Evolutionary conservation across 2,329 filamentous ascomycete genomes (phyloP).

Genomic region (Alternaria solani): DNA sequence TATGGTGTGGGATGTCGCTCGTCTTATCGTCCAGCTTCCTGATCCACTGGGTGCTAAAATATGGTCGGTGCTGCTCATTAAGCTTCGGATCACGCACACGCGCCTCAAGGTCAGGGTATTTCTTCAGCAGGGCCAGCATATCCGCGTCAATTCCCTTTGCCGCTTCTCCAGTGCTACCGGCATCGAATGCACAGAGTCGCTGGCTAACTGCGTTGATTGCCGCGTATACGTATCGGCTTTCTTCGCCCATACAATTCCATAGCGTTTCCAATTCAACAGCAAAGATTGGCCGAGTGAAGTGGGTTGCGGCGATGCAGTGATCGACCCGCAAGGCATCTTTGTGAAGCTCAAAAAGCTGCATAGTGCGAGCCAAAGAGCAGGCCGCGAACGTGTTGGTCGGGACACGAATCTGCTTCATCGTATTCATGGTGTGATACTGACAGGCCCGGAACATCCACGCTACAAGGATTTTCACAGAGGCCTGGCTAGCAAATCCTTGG

Average conservation of each 20-base stretch:
- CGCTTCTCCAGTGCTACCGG: background rate
- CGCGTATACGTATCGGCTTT: conserved; percentile 29
- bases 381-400: conserved; percentile 31
- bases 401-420: conserved; percentile 24
- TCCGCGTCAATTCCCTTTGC: conserved; percentile 3
- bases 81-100: conserved; percentile 16
- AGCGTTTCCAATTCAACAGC: conserved; percentile 26
- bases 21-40: background rate
- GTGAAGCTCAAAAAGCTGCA: conserved; percentile 28
- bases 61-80: conserved; percentile 20
- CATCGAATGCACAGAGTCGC: conserved; percentile 7
- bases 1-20: background rate
- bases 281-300: conserved; percentile 26
- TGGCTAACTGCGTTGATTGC: conserved; percentile 23
- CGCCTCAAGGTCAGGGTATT: conserved; percentile 11
- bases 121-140: conserved; percentile 16
- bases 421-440: conserved; percentile 8
- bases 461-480: conserved; percentile 26
- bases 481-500: conserved; percentile 11
- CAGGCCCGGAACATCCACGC: conserved; percentile 39
- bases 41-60: conserved; percentile 20
- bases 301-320: conserved; percentile 15
- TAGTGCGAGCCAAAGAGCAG: conserved; percentile 29
- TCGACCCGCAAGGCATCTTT: conserved; percentile 32
- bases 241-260: conserved; percentile 31